A percentile compares a stretch with the other conserved stretches of the same genome.
These are phyloP conservation scores for Lolium rigidum DNA, from an alignment of 176 grass and related monocot species.

Conservation along the genomic window DNA sequence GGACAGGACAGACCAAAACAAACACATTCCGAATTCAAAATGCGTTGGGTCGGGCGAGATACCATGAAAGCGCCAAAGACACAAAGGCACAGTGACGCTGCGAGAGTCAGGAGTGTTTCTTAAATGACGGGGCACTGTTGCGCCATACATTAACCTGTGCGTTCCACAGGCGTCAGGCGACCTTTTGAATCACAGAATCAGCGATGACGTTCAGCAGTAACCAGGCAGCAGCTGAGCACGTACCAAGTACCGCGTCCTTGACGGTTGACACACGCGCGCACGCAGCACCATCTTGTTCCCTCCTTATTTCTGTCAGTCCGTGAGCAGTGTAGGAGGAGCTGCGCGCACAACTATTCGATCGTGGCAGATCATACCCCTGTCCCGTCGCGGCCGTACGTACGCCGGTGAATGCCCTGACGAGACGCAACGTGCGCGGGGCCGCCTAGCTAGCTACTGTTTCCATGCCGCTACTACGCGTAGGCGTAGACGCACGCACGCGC, in stretches of 20 bases:
- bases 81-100: background rate
- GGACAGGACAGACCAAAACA: too few relatives aligned
- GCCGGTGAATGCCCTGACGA: conserved; percentile 34
- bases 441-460: background rate
- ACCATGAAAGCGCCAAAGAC: too few relatives aligned
- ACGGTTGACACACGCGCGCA: background rate
- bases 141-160: background rate
- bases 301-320: background rate
- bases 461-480: conserved; percentile 20
- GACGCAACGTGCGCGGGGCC: conserved; percentile 46
- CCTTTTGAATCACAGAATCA: background rate
- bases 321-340: background rate
- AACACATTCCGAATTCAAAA: too few relatives aligned
- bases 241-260: too few relatives aligned
- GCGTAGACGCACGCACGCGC: background rate
- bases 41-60: too few relatives aligned
- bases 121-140: background rate
- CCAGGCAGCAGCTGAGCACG: background rate
- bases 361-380: conserved; percentile 31
- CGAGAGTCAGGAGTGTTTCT: background rate
- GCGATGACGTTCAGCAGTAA: conserved; percentile 17
- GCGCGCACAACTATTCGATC: conserved; percentile 22
- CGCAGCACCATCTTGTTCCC: background rate
- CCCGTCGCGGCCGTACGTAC: conserved; percentile 44
- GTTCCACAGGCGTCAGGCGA: background rate